These are phyloP conservation scores for Hypericum androsaemum DNA, from an alignment of 345 rosid species.

Conservation along the genomic window DNA sequence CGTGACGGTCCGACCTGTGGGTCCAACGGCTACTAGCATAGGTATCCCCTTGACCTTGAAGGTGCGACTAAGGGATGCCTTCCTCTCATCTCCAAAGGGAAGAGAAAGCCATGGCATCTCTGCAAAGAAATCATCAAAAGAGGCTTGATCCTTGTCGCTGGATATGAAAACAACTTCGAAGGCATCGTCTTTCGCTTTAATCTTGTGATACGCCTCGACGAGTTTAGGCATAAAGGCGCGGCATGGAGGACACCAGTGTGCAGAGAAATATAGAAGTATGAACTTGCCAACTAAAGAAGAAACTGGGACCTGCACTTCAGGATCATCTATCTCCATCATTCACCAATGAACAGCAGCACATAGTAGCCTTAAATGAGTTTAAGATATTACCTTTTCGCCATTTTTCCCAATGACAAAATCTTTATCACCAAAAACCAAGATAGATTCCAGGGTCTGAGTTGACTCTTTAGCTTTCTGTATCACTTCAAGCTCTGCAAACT, in stretches of 20 bases:
- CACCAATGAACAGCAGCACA: not conserved
- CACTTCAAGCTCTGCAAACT: conserved; percentile 22
- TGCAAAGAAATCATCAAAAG: conserved; percentile 41
- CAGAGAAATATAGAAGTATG: conserved; percentile 64
- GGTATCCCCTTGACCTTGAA: conserved; percentile 56
- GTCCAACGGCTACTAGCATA: conserved; percentile 39
- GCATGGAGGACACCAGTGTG: conserved; percentile 60
- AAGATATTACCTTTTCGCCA: conserved; percentile 22
- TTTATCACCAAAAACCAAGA: conserved; percentile 21
- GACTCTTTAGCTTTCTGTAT: conserved; percentile 22
- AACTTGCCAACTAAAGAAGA: conserved; percentile 48
- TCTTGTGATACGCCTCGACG: conserved; percentile 44
- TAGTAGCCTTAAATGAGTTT: not conserved
- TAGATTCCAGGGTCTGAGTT: conserved; percentile 30
- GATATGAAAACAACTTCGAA: conserved; percentile 54
- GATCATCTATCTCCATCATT: not conserved
- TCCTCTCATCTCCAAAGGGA: conserved; percentile 57
- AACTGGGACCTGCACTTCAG: conserved; percentile 24
- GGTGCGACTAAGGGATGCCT: conserved; percentile 24
- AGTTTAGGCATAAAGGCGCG: conserved; percentile 55
- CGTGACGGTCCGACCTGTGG: conserved; percentile 38
- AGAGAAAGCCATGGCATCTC: conserved; percentile 69
- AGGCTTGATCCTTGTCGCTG: conserved; percentile 41
- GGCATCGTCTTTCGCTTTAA: conserved; percentile 37
- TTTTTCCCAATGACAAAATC: conserved; percentile 28